Evolutionary conservation across 2,329 filamentous ascomycete genomes (phyloP), one percentile per base, ranked within the genome.

Genomic region (Ascochyta pisi): DNA sequence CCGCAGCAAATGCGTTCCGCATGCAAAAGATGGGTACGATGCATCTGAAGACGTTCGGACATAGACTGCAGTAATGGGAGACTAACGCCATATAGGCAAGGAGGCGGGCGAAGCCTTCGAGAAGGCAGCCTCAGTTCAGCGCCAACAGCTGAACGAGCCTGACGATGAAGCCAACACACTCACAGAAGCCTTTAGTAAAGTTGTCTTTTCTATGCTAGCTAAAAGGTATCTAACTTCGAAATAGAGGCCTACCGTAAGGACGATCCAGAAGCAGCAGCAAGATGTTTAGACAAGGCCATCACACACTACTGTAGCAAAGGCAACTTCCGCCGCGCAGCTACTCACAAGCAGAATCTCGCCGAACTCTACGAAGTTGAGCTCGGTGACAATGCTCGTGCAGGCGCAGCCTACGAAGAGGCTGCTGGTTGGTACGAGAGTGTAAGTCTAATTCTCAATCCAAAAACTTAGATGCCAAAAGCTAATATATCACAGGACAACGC

Each of bases 1-100:
- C 96, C 76, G 94, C 94, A 37, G 95, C 89, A 60, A 96, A 97
- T 80, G 91, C 91, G 56, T 98, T 96, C 77, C 86, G 91, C 72
- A 87, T 96, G 82, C 89, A 95, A 78, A 91, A 91, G 75, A 86
- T 89, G 80, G 89, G 91, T 94, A 81, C 66, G 82, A 62, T 9
- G 22, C 38, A 44, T 13, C 1, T 12, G 3, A 19, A 6, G 31
- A 42, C 12, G 10, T 9, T 2, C 13, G 7, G 3, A 16, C 10
- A 6, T 7, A 23, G 1, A 15, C 1, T 6, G 0, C 24, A 13
- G 6, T 15, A 10, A 13, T 22, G 3, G n/a, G 15, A n/a, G 15
- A 31, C 56, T 70, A 34, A 67, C 42, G 13, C 10, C n/a, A 19
- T 24, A 16, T 56, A 95, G 92, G 88, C 78, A 87, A 89, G 73